These are phyloP conservation scores for Colletotrichum sansevieriae DNA, from an alignment of 2,329 filamentous ascomycete genomes.

Conservation along the genomic window DNA sequence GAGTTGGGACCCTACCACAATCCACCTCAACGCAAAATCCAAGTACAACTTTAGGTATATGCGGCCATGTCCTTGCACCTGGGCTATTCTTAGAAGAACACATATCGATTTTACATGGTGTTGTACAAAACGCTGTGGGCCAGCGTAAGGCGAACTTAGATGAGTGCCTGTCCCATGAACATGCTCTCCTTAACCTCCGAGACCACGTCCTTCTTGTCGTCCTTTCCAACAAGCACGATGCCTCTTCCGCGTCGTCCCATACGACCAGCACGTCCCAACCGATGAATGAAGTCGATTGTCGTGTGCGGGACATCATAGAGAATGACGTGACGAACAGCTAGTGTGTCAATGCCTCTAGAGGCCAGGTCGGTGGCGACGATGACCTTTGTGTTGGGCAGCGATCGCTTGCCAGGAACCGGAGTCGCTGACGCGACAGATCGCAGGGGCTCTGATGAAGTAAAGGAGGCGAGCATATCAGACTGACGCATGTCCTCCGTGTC, in stretches of 20 bases:
- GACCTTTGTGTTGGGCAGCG: conserved; percentile 84
- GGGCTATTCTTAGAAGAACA: conserved; percentile 10
- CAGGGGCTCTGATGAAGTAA: conserved; percentile 69
- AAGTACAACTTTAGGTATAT: conserved; percentile 27
- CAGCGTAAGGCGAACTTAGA: conserved; percentile 57
- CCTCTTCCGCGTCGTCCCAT: conserved; percentile 93
- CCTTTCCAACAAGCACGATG: conserved; percentile 89
- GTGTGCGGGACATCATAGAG: conserved; percentile 98
- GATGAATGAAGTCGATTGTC: conserved; percentile 98
- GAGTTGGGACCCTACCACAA: not conserved
- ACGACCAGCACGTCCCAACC: conserved; percentile 88
- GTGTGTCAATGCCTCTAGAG: conserved; percentile 92
- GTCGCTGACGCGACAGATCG: conserved; percentile 47
- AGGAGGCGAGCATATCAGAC: conserved; percentile 80
- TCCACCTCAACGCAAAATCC: not conserved
- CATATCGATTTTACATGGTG: conserved; percentile 24
- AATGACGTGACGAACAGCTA: conserved; percentile 91
- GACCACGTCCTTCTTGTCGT: conserved; percentile 91
- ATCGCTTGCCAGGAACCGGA: conserved; percentile 56
- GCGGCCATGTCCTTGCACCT: conserved; percentile 1
- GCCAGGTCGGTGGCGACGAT: conserved; percentile 95
- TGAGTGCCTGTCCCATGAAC: conserved; percentile 84
- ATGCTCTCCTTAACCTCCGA: conserved; percentile 91
- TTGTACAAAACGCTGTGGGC: conserved; percentile 19
- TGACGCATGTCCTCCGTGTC: conserved; percentile 85